Base-by-base conservation (phyloP, 2,329 filamentous ascomycete species). In the Cryphonectria nitschkei region DNA sequence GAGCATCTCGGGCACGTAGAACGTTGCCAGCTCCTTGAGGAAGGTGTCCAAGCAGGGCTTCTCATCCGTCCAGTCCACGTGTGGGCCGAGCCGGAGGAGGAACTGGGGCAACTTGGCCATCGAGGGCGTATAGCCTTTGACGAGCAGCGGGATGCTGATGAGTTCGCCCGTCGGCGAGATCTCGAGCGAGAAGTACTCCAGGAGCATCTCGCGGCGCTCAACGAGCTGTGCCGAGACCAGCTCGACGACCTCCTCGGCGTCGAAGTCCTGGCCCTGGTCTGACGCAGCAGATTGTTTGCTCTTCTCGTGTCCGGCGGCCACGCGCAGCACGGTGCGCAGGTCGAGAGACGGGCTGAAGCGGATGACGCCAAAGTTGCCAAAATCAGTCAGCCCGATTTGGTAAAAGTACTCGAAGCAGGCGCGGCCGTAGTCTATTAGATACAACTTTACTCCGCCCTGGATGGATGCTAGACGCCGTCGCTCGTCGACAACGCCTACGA, bases 401-500 rank as follows among this genome's bases (percentile, higher is more conserved):
- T 99, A 99, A 80, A 98, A 97, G 79, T 95, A 97, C 76, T 98
- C 95, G 73, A 90, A 92, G 79, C 90, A 93, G 1, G 93, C 84
- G 78, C 95, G 90, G 14, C 94, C 96, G 77, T 99, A 99, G 80
- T 99, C 96, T 67, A 99, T 86, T 32, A 99, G 88, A 79, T 93
- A 98, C 9, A 99, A 87, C 78, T 95, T 97, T 11, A 98, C 92
- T 19, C 95, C 96, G 50, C 93, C 91, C 81, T 99, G 96, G 52
- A 99, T 92, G 22, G 96, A 94, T n/a, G 91, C 95, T 16, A 99
- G 88, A 14, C 96, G 92, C 65, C 94, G 91, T 56, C 87, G 88
- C 77, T 95, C 92, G 77, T 99, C 96, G 1, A 98, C 93, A 37
- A 99, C 86, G 2, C 96, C 96, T 64, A 99, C 93, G 79, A 98